Percentiles rank a stretch among this genome's conserved stretches.
Evolutionary conservation across 805 yeast genomes (phyloP).

Genomic region (Saccharomyces jurei): DNA sequence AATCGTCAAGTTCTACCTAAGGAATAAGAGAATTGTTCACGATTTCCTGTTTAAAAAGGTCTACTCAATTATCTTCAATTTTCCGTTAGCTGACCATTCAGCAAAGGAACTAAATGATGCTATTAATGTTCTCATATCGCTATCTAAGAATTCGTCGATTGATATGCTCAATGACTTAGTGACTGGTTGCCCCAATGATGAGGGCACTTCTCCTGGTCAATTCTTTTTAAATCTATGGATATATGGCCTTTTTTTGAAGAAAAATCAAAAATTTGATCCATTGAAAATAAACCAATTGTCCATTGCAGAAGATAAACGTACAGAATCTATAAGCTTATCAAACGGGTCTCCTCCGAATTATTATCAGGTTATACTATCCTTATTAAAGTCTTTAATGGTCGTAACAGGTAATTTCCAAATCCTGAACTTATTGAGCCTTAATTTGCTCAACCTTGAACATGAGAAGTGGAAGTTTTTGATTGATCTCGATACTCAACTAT

Average conservation of each 20-base stretch:
- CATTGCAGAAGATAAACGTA: conserved; percentile 6
- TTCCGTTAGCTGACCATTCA: conserved; percentile 30
- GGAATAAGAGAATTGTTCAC: conserved; percentile 41
- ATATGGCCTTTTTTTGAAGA: conserved; percentile 31
- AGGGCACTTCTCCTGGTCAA: not conserved
- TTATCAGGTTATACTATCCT: conserved; percentile 26
- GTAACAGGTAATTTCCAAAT: conserved; percentile 23
- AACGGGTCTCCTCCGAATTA: conserved; percentile 15
- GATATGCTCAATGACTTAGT: conserved; percentile 31
- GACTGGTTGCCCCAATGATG: conserved; percentile 8
- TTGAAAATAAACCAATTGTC: conserved; percentile 2
- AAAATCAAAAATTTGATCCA: conserved; percentile 21
- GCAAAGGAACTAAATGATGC: conserved; percentile 51
- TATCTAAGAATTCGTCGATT: conserved; percentile 39
- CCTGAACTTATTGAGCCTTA: conserved; percentile 23
- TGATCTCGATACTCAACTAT: conserved; percentile 32
- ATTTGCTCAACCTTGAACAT: conserved; percentile 29
- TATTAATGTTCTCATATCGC: conserved; percentile 56
- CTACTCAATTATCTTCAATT: conserved; percentile 35
- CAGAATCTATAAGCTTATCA: not conserved
- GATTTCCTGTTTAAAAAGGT: conserved; percentile 53
- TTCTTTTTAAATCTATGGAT: conserved; percentile 33
- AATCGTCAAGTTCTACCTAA: conserved; percentile 42
- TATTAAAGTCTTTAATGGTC: conserved; percentile 29
- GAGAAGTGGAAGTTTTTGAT: conserved; percentile 32